Evolutionary conservation across 1,284 basidiomycete species (phyloP).

Genomic region (Pseudozyma sp.): DNA sequence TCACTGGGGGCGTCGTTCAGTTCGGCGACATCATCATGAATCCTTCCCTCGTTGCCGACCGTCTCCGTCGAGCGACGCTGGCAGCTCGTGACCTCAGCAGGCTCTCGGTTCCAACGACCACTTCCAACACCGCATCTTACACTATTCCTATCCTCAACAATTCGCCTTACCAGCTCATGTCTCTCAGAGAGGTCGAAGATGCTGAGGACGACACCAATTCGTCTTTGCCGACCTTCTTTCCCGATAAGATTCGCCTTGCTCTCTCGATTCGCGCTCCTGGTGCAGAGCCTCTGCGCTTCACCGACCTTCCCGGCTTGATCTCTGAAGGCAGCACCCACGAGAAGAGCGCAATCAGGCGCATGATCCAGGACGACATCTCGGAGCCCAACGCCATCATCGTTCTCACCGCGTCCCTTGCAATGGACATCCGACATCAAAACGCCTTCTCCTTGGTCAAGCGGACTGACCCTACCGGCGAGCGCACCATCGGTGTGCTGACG

Average conservation of each 20-base stretch:
- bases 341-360: slow-evolving; percentile 12
- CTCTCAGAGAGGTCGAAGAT: slow-evolving; percentile 12
- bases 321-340: slow-evolving; percentile 9
- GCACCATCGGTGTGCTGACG: slow-evolving; percentile 34
- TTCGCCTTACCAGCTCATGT: slow-evolving; percentile 11
- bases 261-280: slow-evolving; percentile 13
- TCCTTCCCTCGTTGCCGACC: slow-evolving; percentile 23
- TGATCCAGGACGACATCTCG: slow-evolving; percentile 23
- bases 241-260: slow-evolving; percentile 9
- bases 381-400: slow-evolving; percentile 19
- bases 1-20: not conserved
- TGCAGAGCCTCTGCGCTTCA: slow-evolving; percentile 28
- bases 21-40: slow-evolving; percentile 19
- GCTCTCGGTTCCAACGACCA: not conserved
- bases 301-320: slow-evolving; percentile 32
- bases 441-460: slow-evolving; percentile 14
- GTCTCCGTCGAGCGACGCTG: slow-evolving; percentile 22
- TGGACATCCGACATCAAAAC: slow-evolving; percentile 19
- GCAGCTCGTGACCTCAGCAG: slow-evolving; percentile 13
- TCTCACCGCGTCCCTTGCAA: slow-evolving; percentile 16
- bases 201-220: slow-evolving; percentile 19
- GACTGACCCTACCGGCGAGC: slow-evolving; percentile 4
- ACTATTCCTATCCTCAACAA: not conserved
- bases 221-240: slow-evolving; percentile 19
- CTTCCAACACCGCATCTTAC: not conserved